Percentiles rank a stretch among this genome's conserved stretches.
Evolutionary conservation across 2,329 filamentous ascomycete genomes (phyloP).

Genomic region (Cladosporium austrohemisphaericum): DNA sequence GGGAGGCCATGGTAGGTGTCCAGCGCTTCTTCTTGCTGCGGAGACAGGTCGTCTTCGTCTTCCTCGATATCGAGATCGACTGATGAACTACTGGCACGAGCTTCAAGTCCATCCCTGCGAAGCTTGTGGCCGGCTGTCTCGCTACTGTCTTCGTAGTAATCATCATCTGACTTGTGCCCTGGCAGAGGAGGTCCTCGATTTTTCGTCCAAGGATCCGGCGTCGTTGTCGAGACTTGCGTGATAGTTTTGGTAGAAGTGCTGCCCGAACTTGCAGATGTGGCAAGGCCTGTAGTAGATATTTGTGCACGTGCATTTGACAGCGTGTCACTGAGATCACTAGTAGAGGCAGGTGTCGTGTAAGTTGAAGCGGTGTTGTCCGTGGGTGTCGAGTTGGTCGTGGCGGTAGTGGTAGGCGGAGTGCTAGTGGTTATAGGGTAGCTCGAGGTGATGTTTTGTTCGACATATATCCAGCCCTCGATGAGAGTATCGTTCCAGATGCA

Average conservation of each 20-base stretch:
- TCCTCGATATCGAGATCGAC: slow-evolving; percentile 13
- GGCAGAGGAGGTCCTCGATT: background rate
- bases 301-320: background rate
- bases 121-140: background rate
- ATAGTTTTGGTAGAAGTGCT: slow-evolving; percentile 13
- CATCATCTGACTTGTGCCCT: background rate
- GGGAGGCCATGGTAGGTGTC: slow-evolving; percentile 13
- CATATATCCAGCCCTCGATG: slow-evolving; percentile 65
- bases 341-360: slow-evolving; percentile 4
- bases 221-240: slow-evolving; percentile 15
- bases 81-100: background rate
- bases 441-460: slow-evolving; percentile 48
- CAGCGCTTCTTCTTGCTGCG: slow-evolving; percentile 9
- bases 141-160: background rate
- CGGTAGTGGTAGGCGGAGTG: slow-evolving; percentile 13
- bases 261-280: background rate
- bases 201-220: slow-evolving; percentile 4
- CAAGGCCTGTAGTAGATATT: background rate
- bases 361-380: background rate
- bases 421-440: slow-evolving; percentile 14
- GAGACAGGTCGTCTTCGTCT: slow-evolving; percentile 16
- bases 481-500: slow-evolving; percentile 67
- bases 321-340: background rate
- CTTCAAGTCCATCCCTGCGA: background rate
- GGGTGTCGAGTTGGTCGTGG: slow-evolving; percentile 11